Conservation (phyloP, 805 yeast genomes). For the Limtongozyma cylindracea region DNA sequence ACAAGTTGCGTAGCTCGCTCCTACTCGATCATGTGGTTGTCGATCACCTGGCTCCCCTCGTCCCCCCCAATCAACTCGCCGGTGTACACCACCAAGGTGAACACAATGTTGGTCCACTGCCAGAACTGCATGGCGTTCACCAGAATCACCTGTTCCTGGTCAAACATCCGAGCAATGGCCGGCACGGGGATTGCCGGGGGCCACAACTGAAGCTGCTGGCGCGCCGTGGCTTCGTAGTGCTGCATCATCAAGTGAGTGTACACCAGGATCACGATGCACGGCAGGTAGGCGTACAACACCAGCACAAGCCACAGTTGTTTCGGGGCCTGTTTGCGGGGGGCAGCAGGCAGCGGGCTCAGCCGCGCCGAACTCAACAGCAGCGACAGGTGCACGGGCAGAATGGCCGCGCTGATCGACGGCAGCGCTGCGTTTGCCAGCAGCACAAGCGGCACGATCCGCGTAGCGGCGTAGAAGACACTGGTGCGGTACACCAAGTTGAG, state of each 20-base stretch:
- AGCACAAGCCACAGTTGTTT: too few relatives aligned
- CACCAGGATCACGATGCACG: constrained; percentile 83
- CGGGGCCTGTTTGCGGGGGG: too few relatives aligned
- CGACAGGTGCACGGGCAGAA: constrained; percentile 10
- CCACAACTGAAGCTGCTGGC: constrained; percentile 35
- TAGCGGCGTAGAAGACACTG: constrained; percentile 73
- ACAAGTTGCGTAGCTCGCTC: too few relatives aligned
- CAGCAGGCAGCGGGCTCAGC: constrained; percentile 1
- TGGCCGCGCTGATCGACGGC: constrained; percentile 15
- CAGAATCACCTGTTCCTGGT: constrained; percentile 7
- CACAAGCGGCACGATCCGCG: constrained; percentile 73
- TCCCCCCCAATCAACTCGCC: constrained; percentile 35
- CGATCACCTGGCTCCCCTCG: too few relatives aligned
- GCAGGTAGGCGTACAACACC: constrained; percentile 64
- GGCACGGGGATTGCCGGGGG: too few relatives aligned
- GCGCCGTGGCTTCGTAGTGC: constrained; percentile 56
- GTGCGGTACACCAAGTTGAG: constrained; percentile 69
- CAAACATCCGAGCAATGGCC: too few relatives aligned
- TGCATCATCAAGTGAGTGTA: constrained; percentile 87
- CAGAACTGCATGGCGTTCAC: constrained; percentile 83
- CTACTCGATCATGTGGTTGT: too few relatives aligned
- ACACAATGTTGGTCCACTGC: constrained; percentile 87
- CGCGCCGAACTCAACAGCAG: constrained; percentile 5
- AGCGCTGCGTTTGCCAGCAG: constrained; percentile 13
- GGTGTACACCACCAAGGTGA: constrained; percentile 56